phyloP scores from a whole-genome alignment of 2,329 filamentous ascomycete genomes.

The Talaromyces sp. region DNA sequence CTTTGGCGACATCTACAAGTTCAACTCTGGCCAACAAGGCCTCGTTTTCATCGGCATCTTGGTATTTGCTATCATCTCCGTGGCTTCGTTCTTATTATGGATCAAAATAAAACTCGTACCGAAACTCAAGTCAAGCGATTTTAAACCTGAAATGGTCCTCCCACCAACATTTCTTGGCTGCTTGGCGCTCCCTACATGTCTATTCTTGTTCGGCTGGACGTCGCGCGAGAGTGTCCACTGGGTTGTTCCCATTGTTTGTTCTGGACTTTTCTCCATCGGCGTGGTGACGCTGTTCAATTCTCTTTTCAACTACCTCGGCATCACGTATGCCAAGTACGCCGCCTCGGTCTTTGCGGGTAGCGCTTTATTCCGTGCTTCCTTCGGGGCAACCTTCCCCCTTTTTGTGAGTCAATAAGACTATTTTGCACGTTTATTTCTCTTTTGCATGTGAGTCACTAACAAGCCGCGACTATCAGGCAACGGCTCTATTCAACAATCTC shows the following conservation, averaged over 20 bases:
- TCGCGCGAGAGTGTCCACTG: constrained; percentile 52
- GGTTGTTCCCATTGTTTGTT: constrained; percentile 68
- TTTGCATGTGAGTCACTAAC: too few species aligned
- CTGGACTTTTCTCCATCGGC: constrained; percentile 67
- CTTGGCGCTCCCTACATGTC: constrained; percentile 63
- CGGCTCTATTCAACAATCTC: not conserved
- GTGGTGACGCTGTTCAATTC: constrained; percentile 74
- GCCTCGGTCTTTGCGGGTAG: constrained; percentile 74
- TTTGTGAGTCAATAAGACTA: not conserved
- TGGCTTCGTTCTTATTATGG: constrained; percentile 55
- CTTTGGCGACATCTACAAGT: not conserved
- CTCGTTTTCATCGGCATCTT: constrained; percentile 60
- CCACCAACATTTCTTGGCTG: constrained; percentile 65
- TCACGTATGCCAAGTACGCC: constrained; percentile 70
- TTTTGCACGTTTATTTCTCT: too few species aligned
- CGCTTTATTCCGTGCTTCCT: constrained; percentile 68
- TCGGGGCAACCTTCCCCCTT: constrained; percentile 34
- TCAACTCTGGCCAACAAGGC: not conserved
- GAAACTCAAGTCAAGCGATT: constrained; percentile 32
- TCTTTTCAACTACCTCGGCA: constrained; percentile 74
- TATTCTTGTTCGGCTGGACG: constrained; percentile 72
- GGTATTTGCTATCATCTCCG: constrained; percentile 67
- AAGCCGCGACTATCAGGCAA: not conserved
- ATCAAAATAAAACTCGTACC: constrained; percentile 36
- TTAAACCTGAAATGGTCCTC: constrained; percentile 67